Conservation (phyloP, 441 rosid species). For the Rhodomyrtus psidioides region DNA sequence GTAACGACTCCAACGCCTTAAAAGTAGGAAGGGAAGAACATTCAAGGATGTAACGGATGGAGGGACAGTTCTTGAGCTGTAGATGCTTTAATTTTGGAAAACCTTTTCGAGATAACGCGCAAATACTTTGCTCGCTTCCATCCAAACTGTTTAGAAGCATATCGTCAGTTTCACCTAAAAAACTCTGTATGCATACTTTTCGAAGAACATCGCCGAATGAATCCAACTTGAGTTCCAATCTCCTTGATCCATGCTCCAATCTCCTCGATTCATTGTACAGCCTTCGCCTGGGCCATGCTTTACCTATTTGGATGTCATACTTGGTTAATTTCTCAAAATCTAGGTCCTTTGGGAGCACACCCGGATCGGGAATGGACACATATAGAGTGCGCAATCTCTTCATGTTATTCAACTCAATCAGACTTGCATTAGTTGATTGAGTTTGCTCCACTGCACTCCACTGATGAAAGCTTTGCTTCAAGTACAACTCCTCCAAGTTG, state of each 20-base stretch:
- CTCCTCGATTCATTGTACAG: too few relatives aligned
- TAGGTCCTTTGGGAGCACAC: accelerated
- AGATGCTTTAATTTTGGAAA: not conserved
- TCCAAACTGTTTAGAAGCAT: accelerated
- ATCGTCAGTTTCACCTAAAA: accelerated
- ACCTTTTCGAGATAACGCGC: accelerated
- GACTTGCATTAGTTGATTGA: not conserved
- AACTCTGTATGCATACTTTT: accelerated
- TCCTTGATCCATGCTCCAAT: accelerated
- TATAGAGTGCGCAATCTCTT: not conserved
- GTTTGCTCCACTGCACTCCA: accelerated
- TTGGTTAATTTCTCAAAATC: accelerated
- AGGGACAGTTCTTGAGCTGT: accelerated
- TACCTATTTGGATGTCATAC: not conserved
- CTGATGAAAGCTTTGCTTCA: not conserved
- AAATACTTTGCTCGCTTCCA: not conserved
- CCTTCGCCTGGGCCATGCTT: accelerated
- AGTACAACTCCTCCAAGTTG: not conserved
- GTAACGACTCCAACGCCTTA: not conserved
- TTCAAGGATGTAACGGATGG: not conserved
- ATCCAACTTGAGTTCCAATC: accelerated
- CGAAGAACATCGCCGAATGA: accelerated
- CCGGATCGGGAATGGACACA: accelerated
- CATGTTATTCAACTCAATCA: not conserved
- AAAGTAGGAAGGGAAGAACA: accelerated